phyloP scores from a whole-genome alignment of 2,329 filamentous ascomycete species.

The Phialocephala sp. region DNA sequence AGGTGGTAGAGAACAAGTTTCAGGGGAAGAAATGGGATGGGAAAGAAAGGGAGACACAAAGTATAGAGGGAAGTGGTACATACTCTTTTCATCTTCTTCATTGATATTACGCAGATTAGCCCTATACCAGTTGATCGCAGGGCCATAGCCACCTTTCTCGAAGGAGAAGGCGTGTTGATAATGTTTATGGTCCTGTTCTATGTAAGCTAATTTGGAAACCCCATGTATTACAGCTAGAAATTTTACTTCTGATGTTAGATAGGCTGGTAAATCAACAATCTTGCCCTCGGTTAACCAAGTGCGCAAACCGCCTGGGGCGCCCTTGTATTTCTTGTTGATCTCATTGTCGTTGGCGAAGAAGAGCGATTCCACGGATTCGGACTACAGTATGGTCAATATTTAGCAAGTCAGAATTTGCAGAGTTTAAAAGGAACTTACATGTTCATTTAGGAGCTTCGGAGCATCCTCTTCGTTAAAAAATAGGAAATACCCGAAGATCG shows the following conservation, averaged over 20 bases:
- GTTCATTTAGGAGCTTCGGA: slow-evolving; percentile 21
- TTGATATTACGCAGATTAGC: not conserved
- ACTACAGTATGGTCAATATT: slow-evolving; percentile 25
- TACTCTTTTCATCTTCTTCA: not conserved
- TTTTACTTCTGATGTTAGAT: slow-evolving; percentile 24
- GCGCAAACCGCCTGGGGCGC: slow-evolving; percentile 22
- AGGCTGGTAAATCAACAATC: slow-evolving; percentile 21
- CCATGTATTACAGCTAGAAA: slow-evolving; percentile 16
- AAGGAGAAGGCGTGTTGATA: slow-evolving; percentile 22
- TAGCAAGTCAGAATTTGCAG: slow-evolving; percentile 21
- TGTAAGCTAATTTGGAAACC: slow-evolving; percentile 5
- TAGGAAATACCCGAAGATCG: not conserved
- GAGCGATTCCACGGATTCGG: slow-evolving; percentile 24
- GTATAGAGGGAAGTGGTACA: not conserved
- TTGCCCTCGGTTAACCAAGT: slow-evolving; percentile 24
- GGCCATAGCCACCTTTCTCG: slow-evolving; percentile 9
- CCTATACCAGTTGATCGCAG: not conserved
- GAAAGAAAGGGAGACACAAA: too few species aligned
- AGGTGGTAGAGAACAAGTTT: too few species aligned
- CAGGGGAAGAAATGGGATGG: too few species aligned
- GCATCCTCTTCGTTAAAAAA: slow-evolving; percentile 25
- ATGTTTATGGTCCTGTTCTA: slow-evolving; percentile 14
- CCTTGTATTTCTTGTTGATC: slow-evolving; percentile 26
- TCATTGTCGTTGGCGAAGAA: slow-evolving; percentile 20
- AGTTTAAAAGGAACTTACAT: slow-evolving; percentile 26